Evolutionary conservation across 108 stramenopile species (phyloP), one percentile per base, ranked within the genome.

Genomic region (Conticribra weissflogii): DNA sequence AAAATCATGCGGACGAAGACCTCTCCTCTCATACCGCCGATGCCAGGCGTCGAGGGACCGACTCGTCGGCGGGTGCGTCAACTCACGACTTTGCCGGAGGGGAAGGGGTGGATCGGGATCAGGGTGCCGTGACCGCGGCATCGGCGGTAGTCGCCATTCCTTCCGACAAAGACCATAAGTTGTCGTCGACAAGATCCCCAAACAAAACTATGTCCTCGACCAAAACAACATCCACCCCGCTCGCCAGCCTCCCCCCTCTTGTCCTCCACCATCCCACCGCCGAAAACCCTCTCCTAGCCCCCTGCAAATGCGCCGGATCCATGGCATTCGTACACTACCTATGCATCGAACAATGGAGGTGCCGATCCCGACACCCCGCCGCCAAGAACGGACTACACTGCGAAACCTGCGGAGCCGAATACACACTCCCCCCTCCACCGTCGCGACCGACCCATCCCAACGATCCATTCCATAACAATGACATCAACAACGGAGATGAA

Each of bases 271-370:
- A 88, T 50, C 92, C 88, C 36, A 70, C 72, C 3, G 69, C 82
- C 8, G 88, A 91, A 56, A 96, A 96, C 68, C 95, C 95, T 0
- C 77, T 96, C 60, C 66, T 96, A 15, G 85, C 92, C 14, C 95
- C 95, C 1, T 96, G 95, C 69, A 82, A 89, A 64, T 96, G 95
- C 63, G 81, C 92, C 16, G 95, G 95, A 17, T 87, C 91, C 29
- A 94, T 96, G 95, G 92, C 91, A 4, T 96, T 93, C 81, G 95
- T 96, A 0, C 95, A 93, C 62, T 91, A 92, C 63, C 81, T 96
- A 15, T 93, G 95, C 72, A 68, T 93, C 7, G 95, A 96, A 74
- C 90, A 92, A 57, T 96, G 95, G 95, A 71, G 95, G 30, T 92
- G 92, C 74, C 83, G 95, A 33, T 91, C 90, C 4, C 82, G 86